phyloP scores from a whole-genome alignment of 1,284 basidiomycete genomes.

The Stygiomarasmius scandens region DNA sequence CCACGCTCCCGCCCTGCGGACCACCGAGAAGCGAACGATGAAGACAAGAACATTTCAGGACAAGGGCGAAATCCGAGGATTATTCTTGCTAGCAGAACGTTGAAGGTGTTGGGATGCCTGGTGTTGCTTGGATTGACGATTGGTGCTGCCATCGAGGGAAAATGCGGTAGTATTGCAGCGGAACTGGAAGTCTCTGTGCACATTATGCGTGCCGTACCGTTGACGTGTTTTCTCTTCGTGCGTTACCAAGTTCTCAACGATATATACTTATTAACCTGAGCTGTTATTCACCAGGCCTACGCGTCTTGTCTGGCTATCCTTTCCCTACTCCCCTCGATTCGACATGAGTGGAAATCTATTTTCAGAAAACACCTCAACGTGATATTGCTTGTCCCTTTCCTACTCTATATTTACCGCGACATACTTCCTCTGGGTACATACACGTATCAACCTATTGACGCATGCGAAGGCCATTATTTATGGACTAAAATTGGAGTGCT shows the following conservation, averaged over 20 bases:
- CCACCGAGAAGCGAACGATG: not conserved
- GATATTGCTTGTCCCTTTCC: conserved; percentile 38
- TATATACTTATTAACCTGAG: not conserved
- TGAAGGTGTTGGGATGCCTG: not conserved
- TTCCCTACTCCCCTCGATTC: not conserved
- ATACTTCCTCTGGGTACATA: conserved; percentile 63
- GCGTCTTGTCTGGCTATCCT: not conserved
- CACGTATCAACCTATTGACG: conserved; percentile 34
- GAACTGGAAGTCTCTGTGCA: not conserved
- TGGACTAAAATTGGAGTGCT: conserved; percentile 42
- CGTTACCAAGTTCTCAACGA: not conserved
- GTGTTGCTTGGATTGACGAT: not conserved
- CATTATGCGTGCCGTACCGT: not conserved
- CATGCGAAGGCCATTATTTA: conserved; percentile 33
- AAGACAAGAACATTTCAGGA: not conserved
- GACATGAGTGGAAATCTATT: conserved; percentile 28
- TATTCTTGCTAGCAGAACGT: not conserved
- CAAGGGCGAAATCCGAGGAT: not conserved
- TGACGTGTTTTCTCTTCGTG: not conserved
- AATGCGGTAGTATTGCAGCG: not conserved
- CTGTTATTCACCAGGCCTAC: not conserved
- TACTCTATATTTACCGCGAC: conserved; percentile 63
- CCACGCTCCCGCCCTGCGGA: not conserved
- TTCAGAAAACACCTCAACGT: conserved; percentile 35
- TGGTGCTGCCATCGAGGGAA: not conserved